These are phyloP conservation scores for Talaromyces piceae DNA, from an alignment of 2,329 filamentous ascomycete species.

Conservation along the genomic window DNA sequence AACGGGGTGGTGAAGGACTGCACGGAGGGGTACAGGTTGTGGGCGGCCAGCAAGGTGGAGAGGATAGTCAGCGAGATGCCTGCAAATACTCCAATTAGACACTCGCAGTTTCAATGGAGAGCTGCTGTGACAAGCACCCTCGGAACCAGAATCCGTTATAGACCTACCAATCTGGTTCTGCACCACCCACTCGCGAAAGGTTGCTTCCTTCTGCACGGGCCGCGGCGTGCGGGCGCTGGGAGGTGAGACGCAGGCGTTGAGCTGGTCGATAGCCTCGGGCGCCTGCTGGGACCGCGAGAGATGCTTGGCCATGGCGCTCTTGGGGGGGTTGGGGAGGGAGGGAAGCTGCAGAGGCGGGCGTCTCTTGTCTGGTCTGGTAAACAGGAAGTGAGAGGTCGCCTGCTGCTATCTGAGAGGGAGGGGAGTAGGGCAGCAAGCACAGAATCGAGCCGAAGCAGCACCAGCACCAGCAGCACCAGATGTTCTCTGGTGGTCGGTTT, in stretches of 20 bases:
- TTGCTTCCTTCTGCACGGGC: constrained; percentile 27
- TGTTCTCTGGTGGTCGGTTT: too few relatives aligned
- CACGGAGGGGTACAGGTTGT: constrained; percentile 73
- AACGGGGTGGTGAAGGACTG: constrained; percentile 77
- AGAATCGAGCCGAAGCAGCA: too few relatives aligned
- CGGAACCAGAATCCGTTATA: neutral
- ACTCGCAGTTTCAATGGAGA: too few relatives aligned
- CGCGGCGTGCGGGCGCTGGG: constrained; percentile 20
- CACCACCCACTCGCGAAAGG: constrained; percentile 56
- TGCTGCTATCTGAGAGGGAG: too few relatives aligned
- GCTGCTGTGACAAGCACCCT: too few relatives aligned
- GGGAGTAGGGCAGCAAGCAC: too few relatives aligned
- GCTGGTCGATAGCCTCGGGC: constrained; percentile 20
- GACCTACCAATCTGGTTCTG: constrained; percentile 71
- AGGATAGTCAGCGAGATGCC: constrained; percentile 82
- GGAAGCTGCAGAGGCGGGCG: neutral
- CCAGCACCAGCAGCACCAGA: too few relatives aligned
- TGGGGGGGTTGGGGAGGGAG: neutral
- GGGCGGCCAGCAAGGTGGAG: constrained; percentile 71
- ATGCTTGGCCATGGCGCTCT: constrained; percentile 29
- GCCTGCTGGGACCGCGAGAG: constrained; percentile 21
- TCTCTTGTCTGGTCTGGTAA: neutral
- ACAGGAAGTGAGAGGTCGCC: neutral
- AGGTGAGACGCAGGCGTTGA: constrained; percentile 36
- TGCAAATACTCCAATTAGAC: constrained; percentile 26